Evolutionary conservation across 495 filamentous ascomycete genomes (phyloP), one percentile per base, ranked within the genome.

Genomic region (Annulohypoxylon maeteangense): DNA sequence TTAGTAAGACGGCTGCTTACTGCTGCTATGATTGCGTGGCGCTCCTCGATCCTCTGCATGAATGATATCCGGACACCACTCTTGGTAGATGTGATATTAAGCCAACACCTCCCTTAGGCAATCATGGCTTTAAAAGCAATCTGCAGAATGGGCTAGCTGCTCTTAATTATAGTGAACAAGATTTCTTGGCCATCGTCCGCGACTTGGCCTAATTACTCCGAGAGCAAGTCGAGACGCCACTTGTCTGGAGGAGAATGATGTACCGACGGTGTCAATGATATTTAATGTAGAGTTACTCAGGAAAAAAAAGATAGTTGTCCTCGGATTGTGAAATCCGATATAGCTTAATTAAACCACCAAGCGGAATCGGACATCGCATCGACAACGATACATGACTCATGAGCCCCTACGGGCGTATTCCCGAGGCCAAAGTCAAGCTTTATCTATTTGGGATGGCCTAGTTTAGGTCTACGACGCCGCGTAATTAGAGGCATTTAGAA

Each of bases 401-500:
- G 2, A 53, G 48, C 10, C 3, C 25, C 25, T n/a, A n/a, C n/a
- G n/a, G n/a, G n/a, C n/a, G n/a, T 48, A 48, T 48, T 48, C 16
- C 48, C n/a, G 23, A 53, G 31, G 29, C 29, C 31, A 38, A 20
- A 7, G 20, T 23, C 4, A 12, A 40, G 31, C 44, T 27, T 27
- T 25, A 42, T 22, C 20, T 40, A 14, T 40, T 48, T 3, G 45
- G 45, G 14, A 44, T 20, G 16, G n/a, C 34, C 34, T 29, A 34
- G 22, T 16, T 18, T 32, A 64, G 29, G 61, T 25, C n/a, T 45
- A 40, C 58, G 45, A 53, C 18, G 59, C 18, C 36, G 22, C 50
- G 50, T 38, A 55, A 50, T 27, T 16, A 14, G 20, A 65, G 38
- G 27, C 22, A 57, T 48, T 27, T 58, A 40, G 29, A 57, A 40